phyloP scores from a whole-genome alignment of 2,329 filamentous ascomycete genomes.

The Dendrostoma leiphaemia region DNA sequence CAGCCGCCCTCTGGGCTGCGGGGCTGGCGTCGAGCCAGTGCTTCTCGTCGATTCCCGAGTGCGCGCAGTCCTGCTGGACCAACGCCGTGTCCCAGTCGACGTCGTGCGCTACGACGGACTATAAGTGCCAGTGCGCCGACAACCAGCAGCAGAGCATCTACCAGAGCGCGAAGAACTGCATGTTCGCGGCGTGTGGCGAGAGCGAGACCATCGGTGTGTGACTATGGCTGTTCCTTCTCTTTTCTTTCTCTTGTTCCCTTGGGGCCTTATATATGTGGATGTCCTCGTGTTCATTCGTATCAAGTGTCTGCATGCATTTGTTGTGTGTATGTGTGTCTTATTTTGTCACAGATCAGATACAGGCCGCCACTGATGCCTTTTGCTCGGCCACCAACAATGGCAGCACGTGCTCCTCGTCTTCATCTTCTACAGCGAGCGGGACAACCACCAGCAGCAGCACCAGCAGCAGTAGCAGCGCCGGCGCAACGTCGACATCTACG shows the following conservation, averaged over 20 bases:
- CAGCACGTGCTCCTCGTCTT: slow-evolving; percentile 4
- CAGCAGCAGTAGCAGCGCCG: neutral
- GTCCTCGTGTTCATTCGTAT: too few relatives aligned
- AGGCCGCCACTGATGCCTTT: slow-evolving; percentile 2
- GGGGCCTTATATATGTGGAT: too few relatives aligned
- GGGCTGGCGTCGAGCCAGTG: slow-evolving; percentile 11
- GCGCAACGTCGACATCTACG: neutral
- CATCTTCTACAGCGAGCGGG: neutral
- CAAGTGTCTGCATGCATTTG: too few relatives aligned
- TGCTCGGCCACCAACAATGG: slow-evolving; percentile 12
- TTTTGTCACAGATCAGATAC: too few relatives aligned
- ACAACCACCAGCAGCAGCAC: neutral
- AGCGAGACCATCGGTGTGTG: too few relatives aligned
- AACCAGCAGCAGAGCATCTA: slow-evolving; percentile 3
- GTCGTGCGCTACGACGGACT: slow-evolving; percentile 8
- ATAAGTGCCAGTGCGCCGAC: slow-evolving; percentile 4
- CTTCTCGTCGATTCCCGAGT: slow-evolving; percentile 10
- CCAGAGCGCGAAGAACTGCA: slow-evolving; percentile 1
- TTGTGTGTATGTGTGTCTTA: too few relatives aligned
- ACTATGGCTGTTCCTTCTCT: too few relatives aligned
- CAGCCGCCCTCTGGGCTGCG: too few relatives aligned
- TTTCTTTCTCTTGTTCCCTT: too few relatives aligned
- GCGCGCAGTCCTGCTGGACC: slow-evolving; percentile 2
- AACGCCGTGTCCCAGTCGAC: neutral
- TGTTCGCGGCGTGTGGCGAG: slow-evolving; percentile 7